These are phyloP conservation scores for Lasiosphaeria hispida DNA, from an alignment of 495 filamentous ascomycete genomes.

Conservation along the genomic window DNA sequence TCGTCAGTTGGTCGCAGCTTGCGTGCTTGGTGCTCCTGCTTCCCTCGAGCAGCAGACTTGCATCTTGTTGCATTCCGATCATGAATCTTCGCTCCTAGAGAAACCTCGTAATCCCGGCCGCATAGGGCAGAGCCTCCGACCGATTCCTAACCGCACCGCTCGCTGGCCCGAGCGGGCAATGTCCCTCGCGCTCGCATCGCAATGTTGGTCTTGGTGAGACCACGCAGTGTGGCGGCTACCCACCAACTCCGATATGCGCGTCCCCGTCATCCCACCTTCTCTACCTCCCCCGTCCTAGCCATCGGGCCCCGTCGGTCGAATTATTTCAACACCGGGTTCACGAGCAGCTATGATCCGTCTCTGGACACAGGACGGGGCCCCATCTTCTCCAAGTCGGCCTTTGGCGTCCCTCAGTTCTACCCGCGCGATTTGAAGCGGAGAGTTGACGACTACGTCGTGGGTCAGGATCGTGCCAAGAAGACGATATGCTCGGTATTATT, in stretches of 20 bases:
- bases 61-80: not conserved
- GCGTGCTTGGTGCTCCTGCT: not conserved
- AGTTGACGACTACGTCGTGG: slow-evolving; percentile 93
- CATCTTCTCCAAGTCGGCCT: slow-evolving; percentile 43
- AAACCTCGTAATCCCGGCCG: too few relatives aligned
- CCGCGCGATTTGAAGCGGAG: slow-evolving; percentile 81
- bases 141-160: too few relatives aligned
- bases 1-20: too few relatives aligned
- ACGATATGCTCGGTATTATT: slow-evolving; percentile 91
- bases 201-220: slow-evolving; percentile 38
- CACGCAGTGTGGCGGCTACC: slow-evolving; percentile 10
- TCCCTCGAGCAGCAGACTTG: not conserved
- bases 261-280: slow-evolving; percentile 28
- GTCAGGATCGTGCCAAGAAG: slow-evolving; percentile 95
- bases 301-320: slow-evolving; percentile 31
- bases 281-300: slow-evolving; percentile 29
- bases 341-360: slow-evolving; percentile 72
- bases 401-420: slow-evolving; percentile 73
- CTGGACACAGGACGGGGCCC: slow-evolving; percentile 48
- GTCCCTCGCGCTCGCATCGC: slow-evolving; percentile 15
- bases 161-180: slow-evolving; percentile 10
- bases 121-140: too few relatives aligned
- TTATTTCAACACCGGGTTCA: slow-evolving; percentile 55
- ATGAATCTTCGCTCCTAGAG: not conserved
- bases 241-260: slow-evolving; percentile 7